Evolutionary conservation across 225 moss, liverwort and hornwort genomes (phyloP).

Genomic region (Marchantia paleacea): DNA sequence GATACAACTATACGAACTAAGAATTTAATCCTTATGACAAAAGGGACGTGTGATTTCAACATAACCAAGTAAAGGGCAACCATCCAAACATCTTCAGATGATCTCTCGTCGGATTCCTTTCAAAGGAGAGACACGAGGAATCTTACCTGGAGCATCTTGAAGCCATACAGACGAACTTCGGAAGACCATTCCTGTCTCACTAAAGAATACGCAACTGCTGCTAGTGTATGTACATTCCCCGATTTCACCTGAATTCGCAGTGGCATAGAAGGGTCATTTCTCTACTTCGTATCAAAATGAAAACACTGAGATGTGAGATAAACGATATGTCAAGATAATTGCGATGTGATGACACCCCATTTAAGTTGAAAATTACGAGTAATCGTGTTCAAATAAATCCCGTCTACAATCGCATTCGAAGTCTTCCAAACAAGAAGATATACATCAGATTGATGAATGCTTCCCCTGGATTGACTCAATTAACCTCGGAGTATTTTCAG

Average conservation of each 20-base stretch:
- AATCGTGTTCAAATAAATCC: too few species aligned
- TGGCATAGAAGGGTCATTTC: neutral
- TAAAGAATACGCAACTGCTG: constrained; percentile 68
- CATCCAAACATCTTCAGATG: neutral
- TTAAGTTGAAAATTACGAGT: too few species aligned
- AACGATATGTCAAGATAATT: too few species aligned
- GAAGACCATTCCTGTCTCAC: constrained; percentile 60
- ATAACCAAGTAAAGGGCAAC: too few species aligned
- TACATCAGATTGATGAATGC: too few species aligned
- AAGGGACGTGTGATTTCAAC: neutral
- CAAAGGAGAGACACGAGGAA: neutral
- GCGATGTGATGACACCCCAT: too few species aligned
- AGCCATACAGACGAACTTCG: constrained; percentile 79
- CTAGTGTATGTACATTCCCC: constrained; percentile 75
- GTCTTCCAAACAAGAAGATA: too few species aligned
- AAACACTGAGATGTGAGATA: too few species aligned
- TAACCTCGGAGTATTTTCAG: too few species aligned
- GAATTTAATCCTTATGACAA: neutral
- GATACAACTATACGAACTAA: neutral
- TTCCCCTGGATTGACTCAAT: too few species aligned
- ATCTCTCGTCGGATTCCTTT: neutral
- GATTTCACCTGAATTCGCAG: constrained; percentile 63
- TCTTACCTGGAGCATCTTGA: constrained; percentile 87
- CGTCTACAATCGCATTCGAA: too few species aligned
- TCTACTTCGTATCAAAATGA: too few species aligned